Percentiles rank a stretch among this genome's conserved stretches.
Conservation (phyloP, 345 rosid genomes). For the Acer negundo region DNA sequence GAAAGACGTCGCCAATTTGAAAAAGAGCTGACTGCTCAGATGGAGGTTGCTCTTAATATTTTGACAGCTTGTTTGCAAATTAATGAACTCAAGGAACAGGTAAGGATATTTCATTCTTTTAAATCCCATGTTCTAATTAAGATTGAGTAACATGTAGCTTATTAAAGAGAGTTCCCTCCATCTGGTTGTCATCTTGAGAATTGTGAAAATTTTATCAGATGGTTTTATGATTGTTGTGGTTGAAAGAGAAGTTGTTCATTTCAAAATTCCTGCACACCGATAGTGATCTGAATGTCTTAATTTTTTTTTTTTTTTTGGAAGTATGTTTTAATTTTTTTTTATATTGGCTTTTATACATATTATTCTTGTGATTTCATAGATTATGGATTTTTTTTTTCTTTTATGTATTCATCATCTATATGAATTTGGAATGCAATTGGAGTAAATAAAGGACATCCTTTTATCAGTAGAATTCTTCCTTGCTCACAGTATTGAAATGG, state of each 20-base stretch:
- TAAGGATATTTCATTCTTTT: constrained; percentile 31
- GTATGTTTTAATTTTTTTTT: neutral
- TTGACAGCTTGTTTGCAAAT: constrained; percentile 80
- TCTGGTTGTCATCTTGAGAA: neutral
- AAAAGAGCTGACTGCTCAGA: constrained; percentile 85
- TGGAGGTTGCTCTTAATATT: constrained; percentile 77
- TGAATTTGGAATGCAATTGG: too few species aligned
- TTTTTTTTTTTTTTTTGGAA: neutral
- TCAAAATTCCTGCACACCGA: neutral
- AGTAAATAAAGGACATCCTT: too few species aligned
- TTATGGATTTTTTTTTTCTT: too few species aligned
- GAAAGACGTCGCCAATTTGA: constrained; percentile 95
- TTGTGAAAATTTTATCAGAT: neutral
- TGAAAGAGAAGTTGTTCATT: neutral
- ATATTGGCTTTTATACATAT: neutral
- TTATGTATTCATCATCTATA: too few species aligned
- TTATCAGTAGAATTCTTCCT: too few species aligned
- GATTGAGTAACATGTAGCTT: constrained; percentile 3
- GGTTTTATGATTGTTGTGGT: neutral
- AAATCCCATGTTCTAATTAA: constrained; percentile 1
- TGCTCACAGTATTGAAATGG: too few species aligned
- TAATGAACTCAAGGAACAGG: constrained; percentile 91
- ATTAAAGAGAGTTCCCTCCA: neutral
- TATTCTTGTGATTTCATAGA: too few species aligned
- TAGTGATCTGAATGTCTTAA: neutral